Conservation (phyloP, 164 flowering plant genomes). For the Vitis cinerea region DNA sequence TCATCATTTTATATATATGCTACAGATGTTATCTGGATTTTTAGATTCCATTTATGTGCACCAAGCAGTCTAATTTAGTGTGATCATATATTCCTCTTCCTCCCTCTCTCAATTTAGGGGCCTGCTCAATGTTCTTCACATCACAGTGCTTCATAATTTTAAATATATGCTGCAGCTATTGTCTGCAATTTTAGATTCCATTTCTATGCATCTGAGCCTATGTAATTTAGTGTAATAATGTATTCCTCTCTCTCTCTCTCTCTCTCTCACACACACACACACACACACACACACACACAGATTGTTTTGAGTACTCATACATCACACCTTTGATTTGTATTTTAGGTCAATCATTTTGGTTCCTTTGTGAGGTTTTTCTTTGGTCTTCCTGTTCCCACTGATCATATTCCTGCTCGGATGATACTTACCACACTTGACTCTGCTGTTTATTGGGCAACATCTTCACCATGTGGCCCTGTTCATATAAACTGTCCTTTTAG, state of each 20-base stretch:
- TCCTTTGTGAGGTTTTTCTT: conserved; percentile 76
- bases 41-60: too few species aligned
- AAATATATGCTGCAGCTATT: background rate
- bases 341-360: conserved; percentile 88
- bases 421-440: conserved; percentile 89
- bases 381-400: conserved; percentile 84
- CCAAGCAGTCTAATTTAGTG: too few species aligned
- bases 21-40: too few species aligned
- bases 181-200: background rate
- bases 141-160: background rate
- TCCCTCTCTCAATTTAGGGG: too few species aligned
- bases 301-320: background rate
- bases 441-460: conserved; percentile 70
- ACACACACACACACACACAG: too few species aligned
- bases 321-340: background rate
- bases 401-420: conserved; percentile 71
- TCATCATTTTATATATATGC: too few species aligned
- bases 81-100: too few species aligned
- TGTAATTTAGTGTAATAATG: background rate
- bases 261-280: too few species aligned
- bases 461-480: conserved; percentile 81
- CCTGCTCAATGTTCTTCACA: too few species aligned
- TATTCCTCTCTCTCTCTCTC: background rate
- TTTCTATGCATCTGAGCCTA: background rate
- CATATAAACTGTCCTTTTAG: conserved; percentile 91